Evolutionary conservation across 2,329 filamentous ascomycete species (phyloP).

Genomic region (Ilyonectria mors-panacis): DNA sequence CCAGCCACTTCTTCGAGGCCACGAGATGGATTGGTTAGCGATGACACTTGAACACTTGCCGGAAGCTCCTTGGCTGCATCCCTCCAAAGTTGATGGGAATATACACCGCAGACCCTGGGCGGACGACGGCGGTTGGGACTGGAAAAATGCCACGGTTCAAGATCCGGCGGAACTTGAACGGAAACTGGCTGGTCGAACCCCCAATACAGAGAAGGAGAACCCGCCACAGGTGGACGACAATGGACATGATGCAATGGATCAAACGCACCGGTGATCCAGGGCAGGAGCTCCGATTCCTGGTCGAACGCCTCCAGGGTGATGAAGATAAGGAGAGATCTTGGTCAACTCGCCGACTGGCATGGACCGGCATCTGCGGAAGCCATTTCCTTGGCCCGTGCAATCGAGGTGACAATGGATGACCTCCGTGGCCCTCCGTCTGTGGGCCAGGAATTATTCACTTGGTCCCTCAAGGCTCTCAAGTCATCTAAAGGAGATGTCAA

Average conservation of each 20-base stretch:
- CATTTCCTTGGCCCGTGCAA: conserved; percentile 34
- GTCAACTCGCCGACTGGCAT: conserved; percentile 39
- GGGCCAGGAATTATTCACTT: background rate
- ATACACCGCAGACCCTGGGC: background rate
- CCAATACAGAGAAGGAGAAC: too few relatives aligned
- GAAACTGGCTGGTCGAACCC: too few relatives aligned
- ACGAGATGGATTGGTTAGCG: conserved; percentile 28
- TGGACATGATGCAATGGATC: too few relatives aligned
- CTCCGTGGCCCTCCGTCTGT: background rate
- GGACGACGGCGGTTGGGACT: background rate
- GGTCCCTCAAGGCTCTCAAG: background rate
- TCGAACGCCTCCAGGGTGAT: conserved; percentile 32
- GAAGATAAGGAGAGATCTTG: conserved; percentile 37
- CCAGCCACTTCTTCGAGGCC: conserved; percentile 26
- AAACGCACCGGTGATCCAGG: too few relatives aligned
- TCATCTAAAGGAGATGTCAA: too few relatives aligned
- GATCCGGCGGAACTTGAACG: conserved; percentile 30
- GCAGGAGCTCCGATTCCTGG: background rate
- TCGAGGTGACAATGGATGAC: conserved; percentile 43
- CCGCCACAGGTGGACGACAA: too few relatives aligned
- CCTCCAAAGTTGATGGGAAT: background rate
- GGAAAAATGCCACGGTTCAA: background rate
- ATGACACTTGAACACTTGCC: background rate
- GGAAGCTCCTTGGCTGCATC: background rate
- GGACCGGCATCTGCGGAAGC: conserved; percentile 37